A percentile compares a stretch with the other conserved stretches of the same genome.
These are phyloP conservation scores for Echria macrotheca DNA, from an alignment of 495 filamentous ascomycete species.

Conservation along the genomic window DNA sequence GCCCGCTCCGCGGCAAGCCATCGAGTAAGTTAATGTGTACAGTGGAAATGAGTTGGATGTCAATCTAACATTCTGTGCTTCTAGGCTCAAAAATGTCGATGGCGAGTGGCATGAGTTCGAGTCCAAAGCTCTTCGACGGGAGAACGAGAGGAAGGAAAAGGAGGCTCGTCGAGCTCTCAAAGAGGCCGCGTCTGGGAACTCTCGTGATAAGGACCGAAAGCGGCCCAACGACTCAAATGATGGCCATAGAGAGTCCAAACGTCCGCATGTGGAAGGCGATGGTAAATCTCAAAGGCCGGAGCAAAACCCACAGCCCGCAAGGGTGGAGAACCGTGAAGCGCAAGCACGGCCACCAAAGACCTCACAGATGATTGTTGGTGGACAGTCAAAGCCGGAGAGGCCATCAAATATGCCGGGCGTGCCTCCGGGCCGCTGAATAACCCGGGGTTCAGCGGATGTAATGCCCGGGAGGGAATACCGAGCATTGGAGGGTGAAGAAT, in stretches of 20 bases:
- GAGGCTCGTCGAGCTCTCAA: conserved; percentile 57
- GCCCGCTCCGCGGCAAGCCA: conserved; percentile 68
- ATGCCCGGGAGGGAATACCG: no score
- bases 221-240: conserved; percentile 35
- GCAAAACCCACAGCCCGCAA: not conserved
- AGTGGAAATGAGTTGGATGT: no score
- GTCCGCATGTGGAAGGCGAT: conserved; percentile 33
- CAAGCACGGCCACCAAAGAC: not conserved
- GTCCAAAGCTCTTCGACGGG: conserved; percentile 88
- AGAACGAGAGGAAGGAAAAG: conserved; percentile 73
- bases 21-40: conserved; percentile 64
- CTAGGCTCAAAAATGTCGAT: conserved; percentile 71
- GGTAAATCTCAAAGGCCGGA: conserved; percentile 9
- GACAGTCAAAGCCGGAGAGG: not conserved
- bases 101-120: conserved; percentile 99
- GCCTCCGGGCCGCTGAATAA: no score
- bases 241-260: conserved; percentile 35
- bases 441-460: no score
- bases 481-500: no score
- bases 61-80: no score
- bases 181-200: conserved; percentile 40
- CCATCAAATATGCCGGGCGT: not conserved
- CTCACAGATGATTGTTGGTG: not conserved
- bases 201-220: conserved; percentile 46
- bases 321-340: not conserved